Conservation (phyloP, 345 rosid genomes). For the Turnera subulata region DNA sequence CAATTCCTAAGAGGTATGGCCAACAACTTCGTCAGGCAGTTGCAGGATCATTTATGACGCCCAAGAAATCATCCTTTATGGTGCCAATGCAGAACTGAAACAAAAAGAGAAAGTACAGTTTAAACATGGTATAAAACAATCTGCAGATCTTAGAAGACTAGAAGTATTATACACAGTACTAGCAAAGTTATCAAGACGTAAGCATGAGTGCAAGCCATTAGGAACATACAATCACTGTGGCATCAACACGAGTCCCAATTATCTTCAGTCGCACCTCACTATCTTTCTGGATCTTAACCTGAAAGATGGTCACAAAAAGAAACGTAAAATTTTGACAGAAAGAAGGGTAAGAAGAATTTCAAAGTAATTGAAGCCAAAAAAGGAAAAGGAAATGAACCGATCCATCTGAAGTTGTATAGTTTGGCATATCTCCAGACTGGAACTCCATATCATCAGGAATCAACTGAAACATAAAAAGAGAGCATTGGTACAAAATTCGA, state of each 20-base stretch:
- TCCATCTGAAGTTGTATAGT: slow-evolving; percentile 87
- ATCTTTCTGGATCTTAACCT: slow-evolving; percentile 93
- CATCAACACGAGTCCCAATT: slow-evolving; percentile 90
- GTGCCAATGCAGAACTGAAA: slow-evolving; percentile 94
- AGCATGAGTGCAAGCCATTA: background rate
- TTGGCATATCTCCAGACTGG: slow-evolving; percentile 91
- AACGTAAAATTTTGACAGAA: slow-evolving; percentile 4
- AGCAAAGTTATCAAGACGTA: background rate
- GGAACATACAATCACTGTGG: slow-evolving; percentile 68
- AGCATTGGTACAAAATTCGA: background rate
- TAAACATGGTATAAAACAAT: background rate
- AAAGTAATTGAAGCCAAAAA: background rate
- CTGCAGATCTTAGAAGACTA: background rate
- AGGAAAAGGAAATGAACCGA: slow-evolving; percentile 41
- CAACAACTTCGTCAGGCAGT: slow-evolving; percentile 33
- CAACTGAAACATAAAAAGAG: slow-evolving; percentile 37
- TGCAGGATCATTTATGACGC: slow-evolving; percentile 86
- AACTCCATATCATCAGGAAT: slow-evolving; percentile 98
- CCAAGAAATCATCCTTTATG: slow-evolving; percentile 90
- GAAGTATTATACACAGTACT: background rate
- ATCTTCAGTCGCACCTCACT: slow-evolving; percentile 92
- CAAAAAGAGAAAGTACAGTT: background rate
- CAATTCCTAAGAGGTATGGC: background rate
- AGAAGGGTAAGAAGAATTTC: background rate
- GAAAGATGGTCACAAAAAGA: slow-evolving; percentile 13